Percentiles rank a stretch among this genome's conserved stretches.
phyloP scores from a whole-genome alignment of 2,329 filamentous ascomycete genomes.

The Apiospora hydei region DNA sequence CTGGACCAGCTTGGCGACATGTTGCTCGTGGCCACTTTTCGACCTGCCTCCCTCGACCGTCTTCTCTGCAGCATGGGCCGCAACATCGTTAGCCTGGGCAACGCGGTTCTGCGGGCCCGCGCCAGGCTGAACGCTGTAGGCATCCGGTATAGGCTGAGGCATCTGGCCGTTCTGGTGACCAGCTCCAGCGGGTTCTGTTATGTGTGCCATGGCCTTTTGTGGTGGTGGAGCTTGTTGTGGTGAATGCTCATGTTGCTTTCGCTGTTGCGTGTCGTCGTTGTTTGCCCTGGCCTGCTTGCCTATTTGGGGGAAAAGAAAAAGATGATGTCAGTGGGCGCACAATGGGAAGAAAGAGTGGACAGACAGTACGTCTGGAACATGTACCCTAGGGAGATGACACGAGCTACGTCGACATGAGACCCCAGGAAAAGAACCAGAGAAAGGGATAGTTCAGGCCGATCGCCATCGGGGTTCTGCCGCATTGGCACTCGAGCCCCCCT shows the following conservation, averaged over 20 bases:
- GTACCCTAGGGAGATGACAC: constrained; percentile 20
- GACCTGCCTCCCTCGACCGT: constrained; percentile 48
- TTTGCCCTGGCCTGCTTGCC: constrained; percentile 87
- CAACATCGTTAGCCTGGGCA: constrained; percentile 71
- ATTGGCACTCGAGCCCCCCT: constrained; percentile 17
- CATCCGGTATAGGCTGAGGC: constrained; percentile 53
- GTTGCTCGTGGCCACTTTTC: constrained; percentile 64
- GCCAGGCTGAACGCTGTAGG: constrained; percentile 66
- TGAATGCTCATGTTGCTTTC: constrained; percentile 58
- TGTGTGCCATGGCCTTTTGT: constrained; percentile 62
- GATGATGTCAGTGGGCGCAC: constrained; percentile 44
- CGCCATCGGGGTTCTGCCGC: constrained; percentile 15
- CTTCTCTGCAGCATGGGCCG: constrained; percentile 70
- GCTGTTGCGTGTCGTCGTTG: constrained; percentile 52
- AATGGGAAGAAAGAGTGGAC: constrained; percentile 9
- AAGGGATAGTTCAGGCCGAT: constrained; percentile 1
- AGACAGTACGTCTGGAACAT: constrained; percentile 6
- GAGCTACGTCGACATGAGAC: constrained; percentile 21
- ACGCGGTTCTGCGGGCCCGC: constrained; percentile 69
- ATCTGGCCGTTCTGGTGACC: constrained; percentile 54
- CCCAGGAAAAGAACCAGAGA: constrained; percentile 22
- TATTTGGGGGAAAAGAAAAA: constrained; percentile 40
- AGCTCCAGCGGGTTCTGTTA: constrained; percentile 51
- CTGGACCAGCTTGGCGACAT: constrained; percentile 84
- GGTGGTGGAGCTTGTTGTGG: constrained; percentile 51